Base-by-base conservation (phyloP, 495 filamentous ascomycete genomes). In the Xeromyces bisporus region DNA sequence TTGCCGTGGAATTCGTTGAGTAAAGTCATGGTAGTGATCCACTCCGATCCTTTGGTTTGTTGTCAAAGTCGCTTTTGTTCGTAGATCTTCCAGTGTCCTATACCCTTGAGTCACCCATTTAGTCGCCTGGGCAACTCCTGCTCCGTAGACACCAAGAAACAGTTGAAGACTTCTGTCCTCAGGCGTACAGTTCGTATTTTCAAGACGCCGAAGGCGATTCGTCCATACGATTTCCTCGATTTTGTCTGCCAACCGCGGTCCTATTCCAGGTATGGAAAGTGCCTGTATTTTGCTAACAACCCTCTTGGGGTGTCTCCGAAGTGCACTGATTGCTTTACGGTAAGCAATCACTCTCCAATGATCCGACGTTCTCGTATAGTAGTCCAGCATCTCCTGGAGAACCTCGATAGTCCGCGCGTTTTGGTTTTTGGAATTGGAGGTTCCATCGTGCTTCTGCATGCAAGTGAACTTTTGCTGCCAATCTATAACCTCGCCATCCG, bases 161-260 rank as follows among this genome's bases (percentile, higher is more conserved):
- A 60, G 38, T 18, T 73, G 71, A 10, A 93, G 50, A 0, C 67
- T 53, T 2, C 53, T 50, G 43, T 84, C 77, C 9, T 62, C 59
- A 0, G 73, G 66, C n/a, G 87, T 77, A 9, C 56, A 42, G 32
- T 63, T 69, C 0, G 77, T 63, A 40, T 69, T 66, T 0, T 92
- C 80, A 2, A 94, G 62, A 23, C 78, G 72, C 12, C 71, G 66
- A 0, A 97, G 70, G 9, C 61, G 61, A 44, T 85, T 71, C 0
- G 87, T 94, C 32, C 53, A 48, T 3, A 70, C 83, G 28, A 94
- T 93, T 45, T 97, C 89, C 43, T 91, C 78, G 33, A 97, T 93
- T 43, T 94, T 94, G 24, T 65, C 61, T 0, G 89, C 89, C 10
- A 97, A 50, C 7, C 82, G 69, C 6, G 56, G 33, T 18, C 89